Evolutionary conservation across 148 eudicot genomes (phyloP), one percentile per base, ranked within the genome.

Genomic region (Camellia granthamiana): DNA sequence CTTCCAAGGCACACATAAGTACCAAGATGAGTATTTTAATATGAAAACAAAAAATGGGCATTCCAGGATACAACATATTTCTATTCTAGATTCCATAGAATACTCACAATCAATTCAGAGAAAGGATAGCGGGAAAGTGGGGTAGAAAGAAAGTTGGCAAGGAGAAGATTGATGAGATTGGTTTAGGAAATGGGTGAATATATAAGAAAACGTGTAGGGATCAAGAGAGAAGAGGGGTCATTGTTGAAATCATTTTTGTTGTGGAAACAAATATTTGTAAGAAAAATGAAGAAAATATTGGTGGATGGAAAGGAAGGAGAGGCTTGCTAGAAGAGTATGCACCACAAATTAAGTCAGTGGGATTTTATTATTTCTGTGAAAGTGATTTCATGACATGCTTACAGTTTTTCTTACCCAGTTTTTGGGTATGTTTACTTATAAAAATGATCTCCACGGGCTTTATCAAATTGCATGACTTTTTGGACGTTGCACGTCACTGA

Each of bases 261-360:
- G 14, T 15, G 12, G 7, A 59, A n/a, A 12, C 7, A 38, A 55
- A 58, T 58, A 58, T 30, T 56, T 7, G 11, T 56, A 1, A n/a
- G 9, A 38, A 47, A 74, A 74, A 74, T 14, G 41, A 55, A 7
- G n/a, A 30, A 30, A 74, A 74, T 74, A 56, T 6, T 56, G n/a
- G 77, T 63, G 79, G 79, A 77, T 18, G 79, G 56, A 77, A 76
- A 15, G 10, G 21, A 23, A 62, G 21, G 44, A n/a, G 60, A 77
- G 59, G 79, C 15, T 63, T 64, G 44, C 42, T 12, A 38, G 60
- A 63, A 47, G 59, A 64, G 15, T 47, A 14, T 77, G 79, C 5
- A 5, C 71, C 79, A 73, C 59, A 1, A 63, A 73, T 7, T 2
- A 2, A 51, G 77, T 73, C 43, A 49, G 69, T 80, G 77, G 70